Base-by-base conservation (phyloP, 306 rosid species). In the Medicago truncatula region DNA sequence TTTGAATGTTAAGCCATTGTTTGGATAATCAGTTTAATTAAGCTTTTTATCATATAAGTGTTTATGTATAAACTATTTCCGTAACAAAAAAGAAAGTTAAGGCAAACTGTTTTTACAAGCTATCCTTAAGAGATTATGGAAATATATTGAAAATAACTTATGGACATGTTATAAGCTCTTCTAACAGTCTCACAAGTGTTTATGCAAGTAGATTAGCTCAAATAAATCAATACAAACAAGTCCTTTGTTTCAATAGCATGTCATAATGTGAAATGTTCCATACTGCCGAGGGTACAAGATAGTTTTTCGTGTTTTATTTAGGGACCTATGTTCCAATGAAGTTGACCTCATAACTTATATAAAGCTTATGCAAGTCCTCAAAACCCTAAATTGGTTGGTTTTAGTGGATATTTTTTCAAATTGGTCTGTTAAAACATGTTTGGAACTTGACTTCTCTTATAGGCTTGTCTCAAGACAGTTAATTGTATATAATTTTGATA, bases 401-500 rank as follows among this genome's bases (percentile, higher is more conserved):
- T 65, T 61, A 31, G 50, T 70, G n/a, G 15, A 44, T 11, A 20
- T 34, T n/a, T 77, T 17, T 41, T 66, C 34, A 20, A 25, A 28
- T 70, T 47, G 46, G 39, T 72, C 20, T 34, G 17, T 64, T 47
- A 18, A 38, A 49, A 50, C 64, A 76, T 69, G 74, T 17, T 61
- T 43, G 3, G n/a, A 41, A 75, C 56, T 53, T 57, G 54, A 40
- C 52, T 76, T 83, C 18, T 80, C 66, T 50, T 9, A 56, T 71
- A 47, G 73, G 34, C 25, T 54, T 12, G 56, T 60, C 41, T 38
- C 46, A 43, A 71, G 31, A 43, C 58, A 15, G 34, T 43, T 28
- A 3, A 28, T 28, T 70, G 36, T 69, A 34, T 74, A n/a, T 49
- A 12, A 44, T 57, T 77, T 65, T 65, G 39, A 15, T 50, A 11